Evolutionary conservation across 345 rosid species (phyloP), one percentile per base, ranked within the genome.

Genomic region (Citrus glauca): DNA sequence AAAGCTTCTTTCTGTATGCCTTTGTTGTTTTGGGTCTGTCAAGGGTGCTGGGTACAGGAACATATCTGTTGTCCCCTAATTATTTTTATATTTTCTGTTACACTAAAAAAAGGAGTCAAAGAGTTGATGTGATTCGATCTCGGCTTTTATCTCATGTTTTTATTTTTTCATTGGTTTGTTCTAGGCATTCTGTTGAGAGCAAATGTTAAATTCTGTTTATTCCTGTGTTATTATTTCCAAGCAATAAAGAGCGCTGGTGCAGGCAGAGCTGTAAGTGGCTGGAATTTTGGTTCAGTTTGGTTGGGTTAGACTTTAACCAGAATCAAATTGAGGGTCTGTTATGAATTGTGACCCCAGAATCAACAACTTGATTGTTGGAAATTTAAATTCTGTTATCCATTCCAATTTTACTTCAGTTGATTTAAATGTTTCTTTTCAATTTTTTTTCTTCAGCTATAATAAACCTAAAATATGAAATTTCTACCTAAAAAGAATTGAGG

Each of bases 1-100:
- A 75, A 74, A 61, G 59, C 35, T 19, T 74, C 75, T 71, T 63
- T 66, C 50, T 74, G 6, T 33, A 32, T 56, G 37, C 53, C 35
- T 8, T 38, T 13, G 2, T 30, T 13, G 13, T 20, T 9, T 24
- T 64, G 66, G 20, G 61, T 60, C n/a, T 57, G 13, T 68, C 53
- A 11, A 40, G n/a, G 50, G 42, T 53, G 27, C 2, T 20, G 14
- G n/a, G 17, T 32, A 9, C 74, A 53, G 22, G 24, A 50, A 17
- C 71, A 69, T 57, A 27, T 28, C 56, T 63, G 40, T 17, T 32
- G n/a, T 32, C 24, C 27, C 50, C 40, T 22, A 45, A 13, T 45
- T 45, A 13, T 13, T 11, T 13, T 13, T 13, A 45, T 45, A 13
- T 45, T 42, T 42, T 42, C 48, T 16, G 4, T 42, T 0, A 13